Evolutionary conservation across 495 filamentous ascomycete species (phyloP), one percentile per base, ranked within the genome.

Genomic region (Penicillium ucsense): DNA sequence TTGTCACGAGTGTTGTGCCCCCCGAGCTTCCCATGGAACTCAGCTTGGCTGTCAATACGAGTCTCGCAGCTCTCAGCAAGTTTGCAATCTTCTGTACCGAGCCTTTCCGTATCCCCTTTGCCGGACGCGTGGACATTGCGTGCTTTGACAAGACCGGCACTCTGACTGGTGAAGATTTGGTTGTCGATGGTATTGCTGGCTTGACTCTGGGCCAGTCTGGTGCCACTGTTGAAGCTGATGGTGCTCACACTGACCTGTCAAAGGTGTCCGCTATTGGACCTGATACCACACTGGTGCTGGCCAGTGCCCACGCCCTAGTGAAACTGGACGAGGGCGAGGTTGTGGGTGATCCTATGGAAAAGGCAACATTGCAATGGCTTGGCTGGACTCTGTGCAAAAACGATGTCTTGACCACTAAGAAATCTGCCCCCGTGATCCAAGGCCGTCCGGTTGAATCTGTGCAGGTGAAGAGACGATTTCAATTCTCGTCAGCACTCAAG

Each of bases 131-230:
- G 42, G 92, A 99, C 65, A 78, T 99, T 38, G 90, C 91, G 41
- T 99, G 92, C 74, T 99, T 99, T 56, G 92, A 99, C 65, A 99
- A 99, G 72, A 99, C 92, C 27, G 92, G 92, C 38, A 99, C 92
- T 4, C 66, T 99, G 42, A 99, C 92, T 38, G 92, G 92, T 30
- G 92, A 99, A 57, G 94, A 99, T 66, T 72, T 99, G 37, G 89
- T 97, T 5, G 92, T 99, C 31, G 94, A 99, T 59, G 92, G 92
- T 49, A 89, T 99, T 65, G 94, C 91, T 38, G 92, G 94, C 28
- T 79, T 97, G 41, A 80, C 76, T 7, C 71, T 95, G 35, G 83
- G 80, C 8, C 75, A 85, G 36, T 57, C 73, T 31, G 79, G 76
- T 45, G 80, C 79, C n/a, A 73, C 81, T 55, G 79, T 81, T 30